These are phyloP conservation scores for Sambucus nigra DNA, from an alignment of 129 eudicot genomes.

Conservation along the genomic window DNA sequence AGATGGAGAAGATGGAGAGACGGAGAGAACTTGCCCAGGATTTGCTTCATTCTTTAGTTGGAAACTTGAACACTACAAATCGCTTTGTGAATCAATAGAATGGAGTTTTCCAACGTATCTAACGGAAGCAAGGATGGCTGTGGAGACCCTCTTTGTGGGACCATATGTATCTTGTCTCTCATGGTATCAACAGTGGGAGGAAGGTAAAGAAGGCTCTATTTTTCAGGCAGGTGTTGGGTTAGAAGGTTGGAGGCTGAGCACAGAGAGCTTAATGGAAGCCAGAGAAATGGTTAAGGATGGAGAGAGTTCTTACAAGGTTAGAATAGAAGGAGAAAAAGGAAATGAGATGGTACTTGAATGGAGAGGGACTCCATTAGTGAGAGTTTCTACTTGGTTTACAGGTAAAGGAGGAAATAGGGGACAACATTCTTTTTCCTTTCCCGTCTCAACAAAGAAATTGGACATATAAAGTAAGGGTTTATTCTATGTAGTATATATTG, in stretches of 20 bases:
- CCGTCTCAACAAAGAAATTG: neutral
- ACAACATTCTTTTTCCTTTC: neutral
- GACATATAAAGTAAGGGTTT: neutral
- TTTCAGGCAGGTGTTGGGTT: slow-evolving; percentile 14
- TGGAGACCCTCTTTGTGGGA: slow-evolving; percentile 50
- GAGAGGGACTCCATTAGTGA: slow-evolving; percentile 49
- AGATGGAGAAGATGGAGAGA: slow-evolving; percentile 42
- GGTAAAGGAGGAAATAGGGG: neutral
- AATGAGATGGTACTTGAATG: slow-evolving; percentile 60
- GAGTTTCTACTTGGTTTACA: slow-evolving; percentile 41
- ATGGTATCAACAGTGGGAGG: slow-evolving; percentile 47
- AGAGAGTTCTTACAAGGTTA: slow-evolving; percentile 29
- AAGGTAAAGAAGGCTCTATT: slow-evolving; percentile 5
- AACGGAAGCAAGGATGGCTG: slow-evolving; percentile 51
- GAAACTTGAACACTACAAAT: slow-evolving; percentile 31
- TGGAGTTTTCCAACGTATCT: slow-evolving; percentile 30
- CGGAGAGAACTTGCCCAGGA: neutral
- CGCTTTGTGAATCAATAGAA: slow-evolving; percentile 50
- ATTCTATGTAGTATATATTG: neutral
- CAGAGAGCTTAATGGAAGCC: slow-evolving; percentile 41
- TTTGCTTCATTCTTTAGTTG: slow-evolving; percentile 27
- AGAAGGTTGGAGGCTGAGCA: slow-evolving; percentile 33
- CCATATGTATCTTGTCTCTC: slow-evolving; percentile 32
- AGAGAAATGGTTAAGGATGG: slow-evolving; percentile 42
- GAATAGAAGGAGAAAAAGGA: slow-evolving; percentile 29